These are phyloP conservation scores for Zizania latifolia DNA, from an alignment of 176 grass and related monocot genomes.

Conservation along the genomic window DNA sequence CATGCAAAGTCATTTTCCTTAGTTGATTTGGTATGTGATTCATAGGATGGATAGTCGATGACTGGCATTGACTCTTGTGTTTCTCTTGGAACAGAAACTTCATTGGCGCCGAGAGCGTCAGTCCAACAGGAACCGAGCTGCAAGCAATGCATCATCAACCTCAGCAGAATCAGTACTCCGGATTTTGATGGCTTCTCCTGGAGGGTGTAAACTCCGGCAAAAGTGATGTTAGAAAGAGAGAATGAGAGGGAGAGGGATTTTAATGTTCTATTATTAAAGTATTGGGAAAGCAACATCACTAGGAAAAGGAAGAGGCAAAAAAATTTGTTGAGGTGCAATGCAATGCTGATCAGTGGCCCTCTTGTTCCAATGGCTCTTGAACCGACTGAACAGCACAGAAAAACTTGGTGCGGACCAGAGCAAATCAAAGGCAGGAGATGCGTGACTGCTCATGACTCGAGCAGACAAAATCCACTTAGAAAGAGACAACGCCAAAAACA, in stretches of 20 bases:
- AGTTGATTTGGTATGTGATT: no score
- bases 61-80: not conserved
- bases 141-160: conserved; percentile 44
- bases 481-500: conserved; percentile 21
- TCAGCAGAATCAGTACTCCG: conserved; percentile 58
- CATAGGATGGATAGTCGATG: no score
- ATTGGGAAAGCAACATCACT: conserved; percentile 41
- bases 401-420: conserved; percentile 20
- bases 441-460: conserved; percentile 42
- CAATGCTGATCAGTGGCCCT: conserved; percentile 22
- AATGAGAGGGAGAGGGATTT: conserved; percentile 24
- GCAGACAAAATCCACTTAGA: conserved; percentile 38
- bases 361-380: conserved; percentile 59
- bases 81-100: conserved; percentile 41
- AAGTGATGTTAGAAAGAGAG: conserved; percentile 35
- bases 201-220: conserved; percentile 34
- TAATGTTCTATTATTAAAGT: conserved; percentile 60
- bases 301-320: not conserved
- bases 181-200: conserved; percentile 45
- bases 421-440: conserved; percentile 24
- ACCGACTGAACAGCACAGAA: conserved; percentile 35
- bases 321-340: conserved; percentile 33
- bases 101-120: conserved; percentile 46
- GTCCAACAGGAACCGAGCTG: conserved; percentile 60
- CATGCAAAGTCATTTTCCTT: not conserved